Evolutionary conservation across 768 basidiomycete species (phyloP).

Genomic region (Pilatotrama ljubarskyi): DNA sequence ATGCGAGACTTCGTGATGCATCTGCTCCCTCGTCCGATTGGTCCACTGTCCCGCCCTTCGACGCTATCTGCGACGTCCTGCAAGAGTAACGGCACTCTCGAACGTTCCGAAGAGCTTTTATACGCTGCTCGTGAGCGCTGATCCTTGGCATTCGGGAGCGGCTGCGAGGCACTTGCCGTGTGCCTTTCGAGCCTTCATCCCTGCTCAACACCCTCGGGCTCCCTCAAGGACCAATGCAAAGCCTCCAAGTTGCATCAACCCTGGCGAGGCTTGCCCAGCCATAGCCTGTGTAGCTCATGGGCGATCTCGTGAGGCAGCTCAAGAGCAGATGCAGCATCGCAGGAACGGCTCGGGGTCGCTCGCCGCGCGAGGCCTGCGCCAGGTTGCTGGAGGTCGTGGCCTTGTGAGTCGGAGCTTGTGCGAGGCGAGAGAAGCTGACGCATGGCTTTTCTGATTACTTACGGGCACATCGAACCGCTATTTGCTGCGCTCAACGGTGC

Average conservation of each 20-base stretch:
- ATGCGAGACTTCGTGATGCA: conserved; percentile 20
- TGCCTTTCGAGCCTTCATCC: neutral
- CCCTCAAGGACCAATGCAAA: no score
- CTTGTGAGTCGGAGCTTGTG: neutral
- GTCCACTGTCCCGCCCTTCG: conserved; percentile 6
- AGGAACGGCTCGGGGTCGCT: neutral
- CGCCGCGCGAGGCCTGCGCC: no score
- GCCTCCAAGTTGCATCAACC: no score
- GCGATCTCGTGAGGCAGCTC: no score
- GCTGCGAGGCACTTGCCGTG: neutral
- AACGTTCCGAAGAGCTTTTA: neutral
- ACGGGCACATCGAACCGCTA: conserved; percentile 13
- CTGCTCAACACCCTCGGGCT: neutral
- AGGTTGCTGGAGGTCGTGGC: neutral
- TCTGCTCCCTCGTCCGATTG: conserved; percentile 22
- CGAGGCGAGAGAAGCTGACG: neutral
- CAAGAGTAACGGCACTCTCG: conserved; percentile 12
- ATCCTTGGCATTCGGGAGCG: conserved; percentile 9
- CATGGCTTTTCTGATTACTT: neutral
- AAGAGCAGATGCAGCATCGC: neutral
- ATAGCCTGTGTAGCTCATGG: no score
- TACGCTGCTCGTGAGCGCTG: conserved; percentile 6
- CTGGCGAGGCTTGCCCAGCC: no score
- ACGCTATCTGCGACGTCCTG: conserved; percentile 12
- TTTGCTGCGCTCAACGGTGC: neutral